These are phyloP conservation scores for Amoebophrya sp. DNA, from an alignment of 169 alveolate genomes.

Conservation along the genomic window DNA sequence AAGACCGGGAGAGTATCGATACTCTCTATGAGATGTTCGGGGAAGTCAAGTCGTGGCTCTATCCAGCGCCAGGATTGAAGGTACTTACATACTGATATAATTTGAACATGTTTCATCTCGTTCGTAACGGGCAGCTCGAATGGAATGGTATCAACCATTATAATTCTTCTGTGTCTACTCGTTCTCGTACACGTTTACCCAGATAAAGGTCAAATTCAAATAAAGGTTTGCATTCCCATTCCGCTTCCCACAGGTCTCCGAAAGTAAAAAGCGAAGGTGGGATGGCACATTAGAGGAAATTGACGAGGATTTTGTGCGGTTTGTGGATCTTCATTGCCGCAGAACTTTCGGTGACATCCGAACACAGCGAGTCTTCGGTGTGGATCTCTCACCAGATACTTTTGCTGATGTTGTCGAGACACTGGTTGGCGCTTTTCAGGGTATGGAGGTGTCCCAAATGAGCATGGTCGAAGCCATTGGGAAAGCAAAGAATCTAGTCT, in stretches of 20 bases:
- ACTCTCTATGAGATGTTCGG: background rate
- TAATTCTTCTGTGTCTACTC: no score
- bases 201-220: no score
- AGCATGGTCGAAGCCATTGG: slow-evolving; percentile 16
- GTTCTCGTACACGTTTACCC: no score
- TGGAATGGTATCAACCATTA: no score
- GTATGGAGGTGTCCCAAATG: background rate
- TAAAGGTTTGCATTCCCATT: no score
- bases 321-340: slow-evolving; percentile 14
- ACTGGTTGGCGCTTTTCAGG: background rate
- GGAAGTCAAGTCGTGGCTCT: background rate
- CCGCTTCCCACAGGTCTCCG: no score
- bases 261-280: background rate
- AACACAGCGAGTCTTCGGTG: background rate
- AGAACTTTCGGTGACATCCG: background rate
- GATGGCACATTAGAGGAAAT: background rate
- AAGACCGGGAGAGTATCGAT: background rate
- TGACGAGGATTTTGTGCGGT: background rate
- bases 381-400: background rate
- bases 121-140: no score
- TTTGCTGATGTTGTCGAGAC: background rate
- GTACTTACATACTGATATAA: no score
- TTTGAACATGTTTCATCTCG: no score
- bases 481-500: background rate
- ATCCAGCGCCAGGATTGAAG: background rate